Evolutionary conservation across 2,329 filamentous ascomycete genomes (phyloP).

Genomic region (Claviceps quebecensis): DNA sequence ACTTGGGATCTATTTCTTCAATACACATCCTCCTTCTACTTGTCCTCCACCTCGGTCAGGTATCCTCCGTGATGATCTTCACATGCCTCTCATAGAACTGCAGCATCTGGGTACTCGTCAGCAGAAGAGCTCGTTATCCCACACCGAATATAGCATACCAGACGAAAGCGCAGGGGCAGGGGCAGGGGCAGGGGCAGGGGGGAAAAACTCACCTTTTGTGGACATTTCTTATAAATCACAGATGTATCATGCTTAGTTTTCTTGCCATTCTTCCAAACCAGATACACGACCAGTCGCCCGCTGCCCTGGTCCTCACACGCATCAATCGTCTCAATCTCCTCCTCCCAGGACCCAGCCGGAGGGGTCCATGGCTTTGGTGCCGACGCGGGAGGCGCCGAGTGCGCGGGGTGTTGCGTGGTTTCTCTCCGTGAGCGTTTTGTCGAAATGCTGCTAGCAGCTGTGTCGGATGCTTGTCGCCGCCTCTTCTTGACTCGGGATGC

Average conservation of each 20-base stretch:
- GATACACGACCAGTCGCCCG: conserved; percentile 49
- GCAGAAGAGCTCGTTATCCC: too few species aligned
- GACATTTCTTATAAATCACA: conserved; percentile 60
- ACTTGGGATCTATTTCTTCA: too few species aligned
- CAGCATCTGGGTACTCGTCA: conserved; percentile 33
- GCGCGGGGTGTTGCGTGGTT: conserved; percentile 31
- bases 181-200: too few species aligned
- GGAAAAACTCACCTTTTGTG: conserved; percentile 49
- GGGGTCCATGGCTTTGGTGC: conserved; percentile 43
- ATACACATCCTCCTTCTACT: background rate
- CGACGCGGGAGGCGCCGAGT: conserved; percentile 33
- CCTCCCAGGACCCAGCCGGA: conserved; percentile 64
- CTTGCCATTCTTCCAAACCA: conserved; percentile 59
- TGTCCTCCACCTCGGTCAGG: conserved; percentile 7
- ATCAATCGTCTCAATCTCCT: conserved; percentile 55
- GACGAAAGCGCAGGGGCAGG: background rate
- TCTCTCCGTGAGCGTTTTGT: conserved; percentile 33
- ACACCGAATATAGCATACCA: background rate
- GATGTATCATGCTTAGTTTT: conserved; percentile 61
- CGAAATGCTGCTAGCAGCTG: conserved; percentile 17
- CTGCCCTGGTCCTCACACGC: conserved; percentile 53
- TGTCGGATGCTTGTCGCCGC: conserved; percentile 27
- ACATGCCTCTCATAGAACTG: conserved; percentile 46
- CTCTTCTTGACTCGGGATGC: conserved; percentile 44
- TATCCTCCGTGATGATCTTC: conserved; percentile 32